Conservation (phyloP, 2,329 filamentous ascomycete genomes). For the Pseudogymnoascus pannorum region DNA sequence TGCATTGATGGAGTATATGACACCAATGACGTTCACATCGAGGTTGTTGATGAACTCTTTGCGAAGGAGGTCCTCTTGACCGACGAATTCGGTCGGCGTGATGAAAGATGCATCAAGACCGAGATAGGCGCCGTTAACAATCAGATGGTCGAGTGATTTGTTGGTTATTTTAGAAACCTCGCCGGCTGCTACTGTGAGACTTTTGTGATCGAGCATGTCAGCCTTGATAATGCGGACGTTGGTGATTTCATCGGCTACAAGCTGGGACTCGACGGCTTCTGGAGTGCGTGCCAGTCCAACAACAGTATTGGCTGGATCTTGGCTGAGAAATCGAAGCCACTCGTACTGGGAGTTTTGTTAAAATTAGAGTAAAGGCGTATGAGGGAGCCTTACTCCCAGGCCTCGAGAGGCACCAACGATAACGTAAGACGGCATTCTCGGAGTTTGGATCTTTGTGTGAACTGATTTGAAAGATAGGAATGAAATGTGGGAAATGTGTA, state of each 20-base stretch:
- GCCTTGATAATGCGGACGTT: neutral
- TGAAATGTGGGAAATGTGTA: neutral
- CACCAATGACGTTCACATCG: conserved; percentile 43
- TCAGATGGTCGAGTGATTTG: conserved; percentile 20
- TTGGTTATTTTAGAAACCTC: conserved; percentile 20
- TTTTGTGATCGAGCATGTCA: conserved; percentile 1
- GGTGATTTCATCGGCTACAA: conserved; percentile 23
- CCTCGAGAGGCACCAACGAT: neutral
- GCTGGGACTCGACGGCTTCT: conserved; percentile 35
- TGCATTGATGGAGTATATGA: conserved; percentile 45
- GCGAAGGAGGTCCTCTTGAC: conserved; percentile 24
- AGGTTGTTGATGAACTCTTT: conserved; percentile 30
- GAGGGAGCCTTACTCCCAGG: neutral
- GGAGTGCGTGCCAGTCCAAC: conserved; percentile 44
- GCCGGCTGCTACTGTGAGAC: conserved; percentile 2
- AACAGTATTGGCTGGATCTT: conserved; percentile 36
- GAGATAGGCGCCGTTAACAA: conserved; percentile 27
- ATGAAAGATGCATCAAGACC: conserved; percentile 13
- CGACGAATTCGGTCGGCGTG: conserved; percentile 17
- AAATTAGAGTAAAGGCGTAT: neutral
- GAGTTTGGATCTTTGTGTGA: neutral
- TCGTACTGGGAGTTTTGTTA: conserved; percentile 34
- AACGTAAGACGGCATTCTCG: conserved; percentile 8
- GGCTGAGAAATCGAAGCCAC: conserved; percentile 41
- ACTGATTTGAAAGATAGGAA: neutral